These are phyloP conservation scores for Hypoxylon rubiginosum DNA, from an alignment of 2,329 filamentous ascomycete genomes.

Conservation along the genomic window DNA sequence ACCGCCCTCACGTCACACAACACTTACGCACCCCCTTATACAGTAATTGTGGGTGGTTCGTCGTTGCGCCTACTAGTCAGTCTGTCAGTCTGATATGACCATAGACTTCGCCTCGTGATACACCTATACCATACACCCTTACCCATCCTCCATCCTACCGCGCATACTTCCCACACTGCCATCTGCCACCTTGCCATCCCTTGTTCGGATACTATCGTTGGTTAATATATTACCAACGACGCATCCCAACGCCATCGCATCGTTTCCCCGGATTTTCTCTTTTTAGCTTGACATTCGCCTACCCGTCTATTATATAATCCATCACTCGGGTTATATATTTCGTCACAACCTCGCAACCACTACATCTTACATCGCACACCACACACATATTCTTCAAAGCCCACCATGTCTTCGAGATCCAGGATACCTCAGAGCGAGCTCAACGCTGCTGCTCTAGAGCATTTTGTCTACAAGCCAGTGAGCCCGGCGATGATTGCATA, in stretches of 20 bases:
- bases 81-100: conserved; percentile 47
- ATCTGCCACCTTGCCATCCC: conserved; percentile 19
- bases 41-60: conserved; percentile 33
- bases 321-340: conserved; percentile 21
- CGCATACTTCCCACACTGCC: conserved; percentile 32
- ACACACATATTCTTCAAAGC: too few relatives aligned
- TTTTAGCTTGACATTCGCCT: conserved; percentile 26
- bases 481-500: conserved; percentile 82
- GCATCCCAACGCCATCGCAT: conserved; percentile 36
- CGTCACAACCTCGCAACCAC: conserved; percentile 15
- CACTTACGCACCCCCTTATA: conserved; percentile 45
- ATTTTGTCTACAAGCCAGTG: conserved; percentile 84
- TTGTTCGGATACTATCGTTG: conserved; percentile 26
- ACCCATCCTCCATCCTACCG: conserved; percentile 38
- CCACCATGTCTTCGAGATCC: conserved; percentile 62
- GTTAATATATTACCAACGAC: conserved; percentile 49
- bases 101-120: conserved; percentile 52
- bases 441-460: conserved; percentile 81
- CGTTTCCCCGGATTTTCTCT: conserved; percentile 45
- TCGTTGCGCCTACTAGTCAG: conserved; percentile 45
- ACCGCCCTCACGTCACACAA: conserved; percentile 51
- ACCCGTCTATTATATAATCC: conserved; percentile 28
- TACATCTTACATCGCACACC: conserved; percentile 46
- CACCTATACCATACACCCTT: conserved; percentile 35
- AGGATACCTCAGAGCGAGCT: conserved; percentile 66